phyloP scores from a whole-genome alignment of 176 grass and related monocot species.

The Avena eriantha region DNA sequence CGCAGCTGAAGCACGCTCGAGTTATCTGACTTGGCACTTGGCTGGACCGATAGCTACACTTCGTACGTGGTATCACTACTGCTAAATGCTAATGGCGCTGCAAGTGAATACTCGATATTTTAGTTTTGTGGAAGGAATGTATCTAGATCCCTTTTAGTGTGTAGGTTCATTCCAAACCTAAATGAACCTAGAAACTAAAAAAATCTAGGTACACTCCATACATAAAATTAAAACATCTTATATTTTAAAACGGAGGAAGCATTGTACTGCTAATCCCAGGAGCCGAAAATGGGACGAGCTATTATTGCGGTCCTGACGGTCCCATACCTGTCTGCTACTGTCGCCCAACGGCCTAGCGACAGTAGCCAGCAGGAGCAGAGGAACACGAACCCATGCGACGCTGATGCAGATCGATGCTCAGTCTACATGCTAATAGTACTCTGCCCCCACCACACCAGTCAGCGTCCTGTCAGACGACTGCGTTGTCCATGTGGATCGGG shows the following conservation, averaged over 20 bases:
- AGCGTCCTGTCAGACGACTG: slow-evolving; percentile 15
- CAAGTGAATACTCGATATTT: no score
- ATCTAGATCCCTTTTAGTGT: no score
- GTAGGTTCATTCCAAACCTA: no score
- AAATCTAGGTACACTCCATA: no score
- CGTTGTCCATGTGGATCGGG: neutral
- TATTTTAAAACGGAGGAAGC: no score
- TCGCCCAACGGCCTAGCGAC: slow-evolving; percentile 29
- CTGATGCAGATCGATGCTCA: neutral
- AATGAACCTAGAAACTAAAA: no score
- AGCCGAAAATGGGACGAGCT: neutral
- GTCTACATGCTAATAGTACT: neutral
- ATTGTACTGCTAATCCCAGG: neutral
- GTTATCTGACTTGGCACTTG: neutral
- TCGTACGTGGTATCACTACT: neutral
- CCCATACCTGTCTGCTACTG: neutral
- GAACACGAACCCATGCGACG: neutral
- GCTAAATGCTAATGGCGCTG: neutral
- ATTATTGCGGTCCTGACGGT: neutral
- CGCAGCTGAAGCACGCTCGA: neutral
- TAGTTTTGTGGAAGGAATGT: no score
- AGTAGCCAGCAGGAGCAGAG: slow-evolving; percentile 2
- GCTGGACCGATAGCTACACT: neutral
- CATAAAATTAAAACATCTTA: no score
- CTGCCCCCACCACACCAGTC: neutral